These are phyloP conservation scores for Psilocybe mexicana DNA, from an alignment of 1,284 basidiomycete genomes.

Conservation along the genomic window DNA sequence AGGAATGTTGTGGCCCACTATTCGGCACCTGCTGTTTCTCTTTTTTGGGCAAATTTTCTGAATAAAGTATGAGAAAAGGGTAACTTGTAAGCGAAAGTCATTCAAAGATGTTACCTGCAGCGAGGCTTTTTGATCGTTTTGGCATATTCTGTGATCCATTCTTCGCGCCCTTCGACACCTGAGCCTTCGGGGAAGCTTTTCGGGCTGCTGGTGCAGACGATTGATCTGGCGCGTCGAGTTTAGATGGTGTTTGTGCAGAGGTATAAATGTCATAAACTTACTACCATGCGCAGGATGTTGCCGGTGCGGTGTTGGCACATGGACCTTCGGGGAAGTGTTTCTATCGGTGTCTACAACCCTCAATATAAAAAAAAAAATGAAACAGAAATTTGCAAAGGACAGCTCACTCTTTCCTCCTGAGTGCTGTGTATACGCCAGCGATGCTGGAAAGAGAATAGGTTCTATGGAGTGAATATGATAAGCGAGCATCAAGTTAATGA, in stretches of 20 bases:
- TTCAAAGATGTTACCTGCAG: background rate
- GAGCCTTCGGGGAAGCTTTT: too few species aligned
- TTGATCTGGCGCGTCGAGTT: slow-evolving; percentile 17
- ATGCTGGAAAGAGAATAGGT: background rate
- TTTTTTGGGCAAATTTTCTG: background rate
- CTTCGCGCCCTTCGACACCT: background rate
- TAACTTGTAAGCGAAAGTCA: background rate
- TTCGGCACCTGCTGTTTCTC: background rate
- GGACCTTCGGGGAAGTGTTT: slow-evolving; percentile 16
- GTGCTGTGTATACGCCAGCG: slow-evolving; percentile 15
- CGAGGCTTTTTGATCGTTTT: background rate
- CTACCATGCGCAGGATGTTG: slow-evolving; percentile 16
- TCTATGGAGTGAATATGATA: slow-evolving; percentile 10
- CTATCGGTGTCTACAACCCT: slow-evolving; percentile 16
- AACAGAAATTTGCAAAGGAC: slow-evolving; percentile 11
- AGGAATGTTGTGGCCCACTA: too few species aligned
- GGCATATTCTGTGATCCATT: background rate
- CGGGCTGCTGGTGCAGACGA: slow-evolving; percentile 13
- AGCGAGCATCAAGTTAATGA: slow-evolving; percentile 9
- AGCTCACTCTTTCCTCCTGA: slow-evolving; percentile 14
- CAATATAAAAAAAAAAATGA: slow-evolving; percentile 14
- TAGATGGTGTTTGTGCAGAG: slow-evolving; percentile 11
- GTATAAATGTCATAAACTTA: slow-evolving; percentile 12
- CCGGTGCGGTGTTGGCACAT: slow-evolving; percentile 15
- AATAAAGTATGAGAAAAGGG: background rate